phyloP scores from a whole-genome alignment of 768 basidiomycete species.

The Lanmaoa rubissima region DNA sequence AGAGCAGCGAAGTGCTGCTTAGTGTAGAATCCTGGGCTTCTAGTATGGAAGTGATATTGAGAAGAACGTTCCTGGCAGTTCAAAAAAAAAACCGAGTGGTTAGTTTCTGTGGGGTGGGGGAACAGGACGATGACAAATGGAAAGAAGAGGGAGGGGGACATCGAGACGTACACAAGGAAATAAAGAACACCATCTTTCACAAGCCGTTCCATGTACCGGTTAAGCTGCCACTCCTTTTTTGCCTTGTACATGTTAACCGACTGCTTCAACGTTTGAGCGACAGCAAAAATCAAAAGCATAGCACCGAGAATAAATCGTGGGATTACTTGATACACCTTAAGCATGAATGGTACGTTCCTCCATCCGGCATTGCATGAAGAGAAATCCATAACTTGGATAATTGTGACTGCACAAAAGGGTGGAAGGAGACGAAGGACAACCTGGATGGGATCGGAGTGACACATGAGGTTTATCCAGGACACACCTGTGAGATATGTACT shows the following conservation, averaged over 20 bases:
- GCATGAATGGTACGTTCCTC: too few species aligned
- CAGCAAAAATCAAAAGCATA: neutral
- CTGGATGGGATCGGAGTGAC: too few species aligned
- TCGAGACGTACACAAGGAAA: conserved; percentile 5
- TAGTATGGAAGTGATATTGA: too few species aligned
- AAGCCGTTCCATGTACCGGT: conserved; percentile 2
- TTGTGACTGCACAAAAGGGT: neutral
- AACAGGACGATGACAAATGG: too few species aligned
- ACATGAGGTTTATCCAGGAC: neutral
- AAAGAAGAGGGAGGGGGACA: too few species aligned
- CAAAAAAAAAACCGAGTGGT: neutral
- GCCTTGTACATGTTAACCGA: conserved; percentile 2
- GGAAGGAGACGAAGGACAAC: too few species aligned
- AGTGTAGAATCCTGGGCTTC: neutral
- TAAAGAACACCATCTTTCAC: conserved; percentile 2
- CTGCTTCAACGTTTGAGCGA: neutral
- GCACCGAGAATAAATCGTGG: neutral
- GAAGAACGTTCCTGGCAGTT: neutral
- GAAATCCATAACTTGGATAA: neutral
- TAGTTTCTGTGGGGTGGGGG: too few species aligned
- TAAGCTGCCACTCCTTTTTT: conserved; percentile 4
- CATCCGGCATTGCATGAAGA: too few species aligned
- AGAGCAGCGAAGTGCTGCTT: too few species aligned
- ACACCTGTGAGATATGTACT: neutral
- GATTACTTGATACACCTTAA: too few species aligned